phyloP scores from a whole-genome alignment of 371 early-diverging fungal species.

The Rhizopus arrhizus region DNA sequence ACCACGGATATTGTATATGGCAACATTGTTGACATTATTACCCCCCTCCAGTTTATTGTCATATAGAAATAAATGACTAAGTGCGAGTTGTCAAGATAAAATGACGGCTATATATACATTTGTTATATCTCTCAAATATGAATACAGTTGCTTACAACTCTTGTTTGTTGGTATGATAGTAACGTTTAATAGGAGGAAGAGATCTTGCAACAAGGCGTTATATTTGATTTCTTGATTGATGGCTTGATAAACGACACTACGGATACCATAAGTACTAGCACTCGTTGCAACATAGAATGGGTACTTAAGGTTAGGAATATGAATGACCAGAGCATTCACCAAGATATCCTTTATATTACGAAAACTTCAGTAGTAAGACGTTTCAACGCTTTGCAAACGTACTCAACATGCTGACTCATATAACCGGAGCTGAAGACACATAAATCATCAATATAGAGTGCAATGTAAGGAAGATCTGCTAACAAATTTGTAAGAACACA shows the following conservation, averaged over 20 bases:
- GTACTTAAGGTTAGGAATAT: slow-evolving; percentile 24
- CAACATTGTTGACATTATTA: neutral
- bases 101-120: slow-evolving; percentile 2
- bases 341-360: too few species aligned
- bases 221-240: slow-evolving; percentile 14
- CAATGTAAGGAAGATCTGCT: slow-evolving; percentile 8
- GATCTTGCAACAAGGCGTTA: slow-evolving; percentile 21
- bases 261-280: slow-evolving; percentile 42
- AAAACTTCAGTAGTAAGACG: slow-evolving; percentile 2
- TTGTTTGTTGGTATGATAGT: neutral
- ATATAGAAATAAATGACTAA: slow-evolving; percentile 1
- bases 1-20: neutral
- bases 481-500: neutral
- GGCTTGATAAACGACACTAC: slow-evolving; percentile 32
- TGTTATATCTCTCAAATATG: neutral
- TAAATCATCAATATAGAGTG: slow-evolving; percentile 13
- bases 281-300: slow-evolving; percentile 43
- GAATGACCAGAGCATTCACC: neutral
- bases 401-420: neutral
- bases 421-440: neutral
- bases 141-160: slow-evolving; percentile 6
- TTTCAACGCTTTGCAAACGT: slow-evolving; percentile 4
- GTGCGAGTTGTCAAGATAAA: neutral
- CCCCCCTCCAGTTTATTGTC: neutral
- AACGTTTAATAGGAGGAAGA: slow-evolving; percentile 7